Evolutionary conservation across 169 alveolate species (phyloP).

Genomic region (Ophryocystis elektroscirrha): DNA sequence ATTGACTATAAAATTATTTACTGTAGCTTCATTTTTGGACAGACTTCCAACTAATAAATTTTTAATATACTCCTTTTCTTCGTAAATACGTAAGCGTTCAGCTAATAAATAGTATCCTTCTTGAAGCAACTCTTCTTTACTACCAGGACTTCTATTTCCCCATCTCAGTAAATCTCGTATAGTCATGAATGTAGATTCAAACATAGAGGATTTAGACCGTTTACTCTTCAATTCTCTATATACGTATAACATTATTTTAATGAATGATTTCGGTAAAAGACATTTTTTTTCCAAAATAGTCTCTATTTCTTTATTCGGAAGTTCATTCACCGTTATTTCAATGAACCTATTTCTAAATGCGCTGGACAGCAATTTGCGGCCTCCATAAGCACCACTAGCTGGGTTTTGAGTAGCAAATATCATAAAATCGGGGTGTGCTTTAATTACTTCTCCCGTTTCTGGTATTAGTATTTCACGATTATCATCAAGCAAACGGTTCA

Average conservation of each 20-base stretch:
- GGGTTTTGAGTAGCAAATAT: slow-evolving; percentile 99
- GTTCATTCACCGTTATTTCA: slow-evolving; percentile 69
- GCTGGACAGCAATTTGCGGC: slow-evolving; percentile 86
- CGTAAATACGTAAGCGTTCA: slow-evolving; percentile 43
- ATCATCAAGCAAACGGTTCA: slow-evolving; percentile 93
- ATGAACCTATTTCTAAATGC: slow-evolving; percentile 94
- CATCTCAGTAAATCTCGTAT: slow-evolving; percentile 93
- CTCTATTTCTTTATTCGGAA: slow-evolving; percentile 66
- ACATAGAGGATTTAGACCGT: slow-evolving; percentile 44
- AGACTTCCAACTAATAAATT: too few relatives aligned
- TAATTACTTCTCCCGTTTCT: slow-evolving; percentile 73
- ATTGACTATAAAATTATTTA: slow-evolving; percentile 31
- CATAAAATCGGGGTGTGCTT: slow-evolving; percentile 88
- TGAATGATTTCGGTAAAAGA: slow-evolving; percentile 65
- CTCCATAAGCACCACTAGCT: slow-evolving; percentile 83
- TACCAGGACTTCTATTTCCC: slow-evolving; percentile 69
- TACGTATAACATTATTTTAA: slow-evolving; percentile 67
- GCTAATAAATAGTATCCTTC: slow-evolving; percentile 48
- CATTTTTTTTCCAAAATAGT: slow-evolving; percentile 73
- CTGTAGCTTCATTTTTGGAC: too few relatives aligned
- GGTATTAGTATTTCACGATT: slow-evolving; percentile 87
- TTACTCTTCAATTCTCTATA: slow-evolving; percentile 60
- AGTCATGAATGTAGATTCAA: slow-evolving; percentile 68
- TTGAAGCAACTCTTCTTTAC: slow-evolving; percentile 40
- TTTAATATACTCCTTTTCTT: slow-evolving; percentile 37